Conservation (phyloP, 306 rosid genomes). For the Citrullus colocynthis region DNA sequence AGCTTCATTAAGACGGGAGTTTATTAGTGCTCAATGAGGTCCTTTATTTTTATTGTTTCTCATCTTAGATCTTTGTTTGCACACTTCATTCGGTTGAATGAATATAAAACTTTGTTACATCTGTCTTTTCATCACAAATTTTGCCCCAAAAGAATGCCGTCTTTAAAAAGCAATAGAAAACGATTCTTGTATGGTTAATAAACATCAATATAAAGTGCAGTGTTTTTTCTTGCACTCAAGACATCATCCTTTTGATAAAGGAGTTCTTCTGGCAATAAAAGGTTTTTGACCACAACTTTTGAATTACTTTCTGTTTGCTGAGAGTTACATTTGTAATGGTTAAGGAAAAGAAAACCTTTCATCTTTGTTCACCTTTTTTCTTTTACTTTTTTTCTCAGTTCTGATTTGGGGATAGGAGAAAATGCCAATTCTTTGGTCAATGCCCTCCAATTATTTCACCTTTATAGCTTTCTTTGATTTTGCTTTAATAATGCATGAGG, state of each 20-base stretch:
- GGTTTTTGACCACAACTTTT: slow-evolving; percentile 9
- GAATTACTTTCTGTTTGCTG: slow-evolving; percentile 8
- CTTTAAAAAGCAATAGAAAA: not conserved
- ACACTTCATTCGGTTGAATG: not conserved
- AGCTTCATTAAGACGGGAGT: not conserved
- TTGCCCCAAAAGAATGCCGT: not conserved
- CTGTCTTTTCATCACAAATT: not conserved
- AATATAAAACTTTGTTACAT: not conserved
- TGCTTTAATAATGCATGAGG: slow-evolving; percentile 8
- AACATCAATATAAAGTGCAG: slow-evolving; percentile 3
- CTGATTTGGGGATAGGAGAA: not conserved
- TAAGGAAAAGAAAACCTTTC: not conserved
- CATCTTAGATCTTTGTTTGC: not conserved
- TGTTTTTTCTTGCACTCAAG: slow-evolving; percentile 2
- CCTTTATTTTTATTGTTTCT: not conserved
- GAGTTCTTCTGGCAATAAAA: not conserved
- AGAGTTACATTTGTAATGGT: slow-evolving; percentile 2
- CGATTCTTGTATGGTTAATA: slow-evolving; percentile 2
- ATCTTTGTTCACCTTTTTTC: not conserved
- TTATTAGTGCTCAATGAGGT: not conserved
- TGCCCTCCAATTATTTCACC: not conserved
- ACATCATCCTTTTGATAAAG: slow-evolving; percentile 9
- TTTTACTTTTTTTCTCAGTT: not conserved
- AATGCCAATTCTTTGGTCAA: slow-evolving; percentile 11
- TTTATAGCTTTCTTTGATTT: slow-evolving; percentile 4